Conservation (phyloP, 2,329 filamentous ascomycete species). For the Didymella arachidicola region DNA sequence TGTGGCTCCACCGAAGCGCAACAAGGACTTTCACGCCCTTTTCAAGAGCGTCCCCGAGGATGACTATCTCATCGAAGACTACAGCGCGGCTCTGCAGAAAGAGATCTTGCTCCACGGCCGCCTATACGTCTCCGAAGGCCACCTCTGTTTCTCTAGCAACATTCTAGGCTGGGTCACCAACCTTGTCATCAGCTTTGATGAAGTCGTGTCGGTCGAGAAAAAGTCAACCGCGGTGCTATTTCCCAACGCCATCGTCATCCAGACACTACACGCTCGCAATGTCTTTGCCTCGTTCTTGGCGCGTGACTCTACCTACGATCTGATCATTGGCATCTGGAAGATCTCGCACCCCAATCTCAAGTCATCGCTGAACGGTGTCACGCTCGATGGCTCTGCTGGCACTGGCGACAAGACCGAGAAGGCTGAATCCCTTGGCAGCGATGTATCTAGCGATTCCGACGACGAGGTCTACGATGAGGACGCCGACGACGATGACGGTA, state of each 20-base stretch:
- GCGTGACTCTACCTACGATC: conserved; percentile 92
- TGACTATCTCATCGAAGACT: conserved; percentile 97
- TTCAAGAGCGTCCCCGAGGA: conserved; percentile 98
- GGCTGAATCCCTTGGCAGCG: conserved; percentile 65
- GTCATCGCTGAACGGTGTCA: conserved; percentile 88
- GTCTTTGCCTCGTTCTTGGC: conserved; percentile 95
- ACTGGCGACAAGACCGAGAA: conserved; percentile 92
- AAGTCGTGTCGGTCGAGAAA: conserved; percentile 96
- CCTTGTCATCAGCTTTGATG: conserved; percentile 96
- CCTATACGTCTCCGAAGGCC: conserved; percentile 94
- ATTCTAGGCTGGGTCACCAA: conserved; percentile 98
- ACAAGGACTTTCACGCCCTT: conserved; percentile 89
- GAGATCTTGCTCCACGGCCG: conserved; percentile 95
- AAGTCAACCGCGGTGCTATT: conserved; percentile 94
- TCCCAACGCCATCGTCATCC: conserved; percentile 96
- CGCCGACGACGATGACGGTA: conserved; percentile 74
- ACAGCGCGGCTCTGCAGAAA: conserved; percentile 93
- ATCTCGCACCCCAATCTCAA: conserved; percentile 91
- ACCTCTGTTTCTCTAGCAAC: conserved; percentile 98
- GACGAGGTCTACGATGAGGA: conserved; percentile 83
- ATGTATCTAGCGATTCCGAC: conserved; percentile 68
- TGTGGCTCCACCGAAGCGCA: conserved; percentile 93
- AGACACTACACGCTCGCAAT: conserved; percentile 93
- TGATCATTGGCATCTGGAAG: conserved; percentile 98
- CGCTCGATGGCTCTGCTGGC: conserved; percentile 72